Percentiles rank a stretch among this genome's conserved stretches.
phyloP scores from a whole-genome alignment of 441 rosid species.

The Codiaeum variegatum region DNA sequence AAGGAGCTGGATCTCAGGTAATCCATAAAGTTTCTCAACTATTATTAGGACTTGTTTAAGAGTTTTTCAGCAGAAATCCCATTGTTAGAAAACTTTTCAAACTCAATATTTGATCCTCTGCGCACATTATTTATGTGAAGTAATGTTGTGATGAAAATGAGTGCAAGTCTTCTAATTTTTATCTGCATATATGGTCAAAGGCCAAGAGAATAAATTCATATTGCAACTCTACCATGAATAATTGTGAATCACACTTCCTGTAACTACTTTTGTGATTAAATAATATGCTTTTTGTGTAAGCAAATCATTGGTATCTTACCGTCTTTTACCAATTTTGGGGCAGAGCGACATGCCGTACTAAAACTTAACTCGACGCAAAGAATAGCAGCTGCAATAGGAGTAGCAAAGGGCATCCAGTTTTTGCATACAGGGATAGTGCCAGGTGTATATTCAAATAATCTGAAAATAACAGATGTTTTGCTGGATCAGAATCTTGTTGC shows the following conservation, averaged over 20 bases:
- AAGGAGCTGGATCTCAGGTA: constrained; percentile 90
- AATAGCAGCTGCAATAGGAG: constrained; percentile 70
- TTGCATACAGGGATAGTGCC: constrained; percentile 92
- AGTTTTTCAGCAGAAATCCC: not conserved
- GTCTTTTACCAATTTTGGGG: constrained; percentile 1
- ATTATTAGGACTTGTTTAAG: not conserved
- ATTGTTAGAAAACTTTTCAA: not conserved
- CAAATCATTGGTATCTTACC: not conserved
- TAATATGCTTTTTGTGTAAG: not conserved
- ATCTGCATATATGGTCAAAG: no score
- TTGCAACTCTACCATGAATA: no score
- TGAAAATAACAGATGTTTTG: constrained; percentile 75
- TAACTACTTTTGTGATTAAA: not conserved
- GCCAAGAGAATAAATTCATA: no score
- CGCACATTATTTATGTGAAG: not conserved
- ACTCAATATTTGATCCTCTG: not conserved
- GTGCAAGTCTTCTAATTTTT: no score
- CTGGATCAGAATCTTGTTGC: constrained; percentile 76
- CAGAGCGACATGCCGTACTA: constrained; percentile 43
- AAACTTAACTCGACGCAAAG: constrained; percentile 76
- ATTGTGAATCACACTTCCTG: not conserved
- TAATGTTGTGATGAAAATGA: not conserved
- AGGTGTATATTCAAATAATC: constrained; percentile 68
- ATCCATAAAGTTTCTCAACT: constrained; percentile 9
- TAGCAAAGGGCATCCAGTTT: constrained; percentile 87